Percentiles rank a stretch among this genome's conserved stretches.
Conservation (phyloP, 2,329 filamentous ascomycete species). For the Colletotrichum gloeosporioides region DNA sequence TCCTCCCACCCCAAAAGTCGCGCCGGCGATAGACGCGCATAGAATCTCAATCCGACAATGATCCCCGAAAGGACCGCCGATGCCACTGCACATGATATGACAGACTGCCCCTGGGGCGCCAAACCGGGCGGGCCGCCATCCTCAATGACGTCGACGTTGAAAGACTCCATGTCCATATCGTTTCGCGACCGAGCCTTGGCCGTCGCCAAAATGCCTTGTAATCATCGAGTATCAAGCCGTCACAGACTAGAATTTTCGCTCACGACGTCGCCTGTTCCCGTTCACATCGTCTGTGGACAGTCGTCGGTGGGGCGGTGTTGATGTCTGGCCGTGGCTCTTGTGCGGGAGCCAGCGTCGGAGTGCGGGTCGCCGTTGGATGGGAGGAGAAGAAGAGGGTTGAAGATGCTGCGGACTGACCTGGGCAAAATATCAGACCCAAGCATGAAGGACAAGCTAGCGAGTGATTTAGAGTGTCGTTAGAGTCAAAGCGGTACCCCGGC, state of each 20-base stretch:
- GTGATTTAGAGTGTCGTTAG: not conserved
- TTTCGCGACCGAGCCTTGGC: not conserved
- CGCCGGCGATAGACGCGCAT: not conserved
- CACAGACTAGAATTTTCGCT: not conserved
- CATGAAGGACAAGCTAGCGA: not conserved
- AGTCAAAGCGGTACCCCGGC: not conserved
- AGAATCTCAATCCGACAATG: slow-evolving; percentile 10
- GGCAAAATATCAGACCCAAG: not conserved
- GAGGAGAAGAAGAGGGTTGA: not conserved
- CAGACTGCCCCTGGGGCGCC: not conserved
- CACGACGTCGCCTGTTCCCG: not conserved
- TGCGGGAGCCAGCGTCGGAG: not conserved
- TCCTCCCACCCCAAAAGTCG: slow-evolving; percentile 12
- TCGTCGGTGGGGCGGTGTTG: not conserved
- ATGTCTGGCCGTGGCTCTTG: not conserved
- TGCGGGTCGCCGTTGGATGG: not conserved
- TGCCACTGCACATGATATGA: slow-evolving; percentile 4
- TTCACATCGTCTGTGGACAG: not conserved
- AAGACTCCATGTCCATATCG: not conserved
- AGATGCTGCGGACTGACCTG: not conserved
- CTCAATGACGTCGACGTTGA: not conserved
- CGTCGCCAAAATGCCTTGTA: not conserved
- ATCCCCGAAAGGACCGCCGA: not conserved
- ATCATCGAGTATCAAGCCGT: not conserved
- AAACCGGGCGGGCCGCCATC: slow-evolving; percentile 5